Evolutionary conservation across 1,284 basidiomycete species (phyloP), one percentile per base, ranked within the genome.

Genomic region (Ustilago trichophora): DNA sequence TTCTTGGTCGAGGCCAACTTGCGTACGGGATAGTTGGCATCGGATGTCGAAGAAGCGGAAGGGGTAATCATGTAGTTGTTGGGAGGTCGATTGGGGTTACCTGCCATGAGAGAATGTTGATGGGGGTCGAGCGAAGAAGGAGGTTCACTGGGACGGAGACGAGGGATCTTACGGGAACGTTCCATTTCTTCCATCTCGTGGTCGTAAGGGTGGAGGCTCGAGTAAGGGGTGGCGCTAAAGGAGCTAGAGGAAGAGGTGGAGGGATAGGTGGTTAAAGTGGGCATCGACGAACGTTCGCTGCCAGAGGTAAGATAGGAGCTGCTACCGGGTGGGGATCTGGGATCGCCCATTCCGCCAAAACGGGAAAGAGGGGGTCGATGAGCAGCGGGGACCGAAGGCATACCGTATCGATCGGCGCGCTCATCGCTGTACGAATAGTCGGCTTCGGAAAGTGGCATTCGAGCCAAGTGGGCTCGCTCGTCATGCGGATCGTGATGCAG

Each of bases 1-100:
- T 65, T 74, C 36, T 74, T 76, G 42, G 66, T 73, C 4, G 70
- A 67, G 11, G 72, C 72, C 1, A 73, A 66, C 21, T 66, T 73
- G 11, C 70, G 68, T 4, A 68, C 33, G 2, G 65, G 65, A 27
- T 54, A 62, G 29, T 18, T 46, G n/a, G 13, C 15, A 8, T 27
- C 24, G n/a, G n/a, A n/a, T n/a, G n/a, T n/a, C 15, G 40, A 37
- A 10, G 47, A 51, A 4, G 60, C 18, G 12, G 51, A 9, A 4
- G 63, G 55, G 3, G 63, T 51, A 15, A 53, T 42, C 12, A 49
- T 13, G 43, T 55, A 59, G 29, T 24, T 37, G 26, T 19, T 41
- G 18, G 34, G 32, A n/a, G n/a, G n/a, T n/a, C n/a, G n/a, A n/a
- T n/a, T n/a, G n/a, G n/a, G n/a, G n/a, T n/a, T n/a, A n/a, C n/a